Evolutionary conservation across 768 basidiomycete genomes (phyloP).

Genomic region (Boletus subparvulus): DNA sequence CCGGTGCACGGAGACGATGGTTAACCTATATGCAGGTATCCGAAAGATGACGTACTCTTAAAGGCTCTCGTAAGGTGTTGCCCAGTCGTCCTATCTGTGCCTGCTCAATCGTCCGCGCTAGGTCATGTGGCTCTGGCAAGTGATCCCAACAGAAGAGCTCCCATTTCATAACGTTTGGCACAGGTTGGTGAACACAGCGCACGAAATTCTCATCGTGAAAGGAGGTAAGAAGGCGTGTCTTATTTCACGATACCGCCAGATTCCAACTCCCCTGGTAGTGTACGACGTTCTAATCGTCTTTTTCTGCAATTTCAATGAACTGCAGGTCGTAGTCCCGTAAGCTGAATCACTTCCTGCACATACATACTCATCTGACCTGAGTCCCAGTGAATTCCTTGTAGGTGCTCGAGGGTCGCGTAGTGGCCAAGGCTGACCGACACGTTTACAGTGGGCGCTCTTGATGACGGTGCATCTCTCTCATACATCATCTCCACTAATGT

Average conservation of each 20-base stretch:
- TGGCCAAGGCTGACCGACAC: neutral
- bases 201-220: neutral
- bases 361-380: neutral
- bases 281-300: neutral
- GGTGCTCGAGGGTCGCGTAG: neutral
- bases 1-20: neutral
- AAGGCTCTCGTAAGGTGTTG: neutral
- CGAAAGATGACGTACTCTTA: neutral
- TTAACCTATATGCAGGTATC: neutral
- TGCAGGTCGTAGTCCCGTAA: neutral
- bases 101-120: neutral
- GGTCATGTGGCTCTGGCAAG: conserved; percentile 2
- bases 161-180: neutral
- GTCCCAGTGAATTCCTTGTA: conserved; percentile 6
- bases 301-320: neutral
- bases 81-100: neutral
- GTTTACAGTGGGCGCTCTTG: conserved; percentile 3
- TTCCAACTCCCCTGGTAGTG: neutral
- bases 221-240: neutral
- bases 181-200: neutral
- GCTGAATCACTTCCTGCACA: neutral
- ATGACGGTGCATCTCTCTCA: neutral
- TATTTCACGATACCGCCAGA: neutral
- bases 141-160: neutral
- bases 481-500: neutral